phyloP scores from a whole-genome alignment of 2,329 filamentous ascomycete genomes.

The Penicillium occitanis region DNA sequence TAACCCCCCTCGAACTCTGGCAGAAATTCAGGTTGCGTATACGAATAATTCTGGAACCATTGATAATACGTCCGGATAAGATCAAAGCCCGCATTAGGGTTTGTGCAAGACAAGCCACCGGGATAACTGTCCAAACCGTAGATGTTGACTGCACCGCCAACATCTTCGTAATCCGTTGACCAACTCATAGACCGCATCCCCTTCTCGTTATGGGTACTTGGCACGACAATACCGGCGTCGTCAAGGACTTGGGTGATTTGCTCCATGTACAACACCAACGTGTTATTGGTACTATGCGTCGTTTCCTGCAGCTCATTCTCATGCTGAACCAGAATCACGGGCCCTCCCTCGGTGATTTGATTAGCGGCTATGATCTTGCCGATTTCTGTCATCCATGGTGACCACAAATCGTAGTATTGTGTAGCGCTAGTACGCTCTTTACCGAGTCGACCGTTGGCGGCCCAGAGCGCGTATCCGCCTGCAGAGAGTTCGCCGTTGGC shows the following conservation, averaged over 20 bases:
- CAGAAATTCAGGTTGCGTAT: slow-evolving; percentile 56
- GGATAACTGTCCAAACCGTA: slow-evolving; percentile 68
- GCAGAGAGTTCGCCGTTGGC: slow-evolving; percentile 54
- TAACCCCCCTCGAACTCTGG: slow-evolving; percentile 66
- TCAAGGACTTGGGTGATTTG: slow-evolving; percentile 68
- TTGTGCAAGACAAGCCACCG: slow-evolving; percentile 44
- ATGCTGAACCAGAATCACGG: slow-evolving; percentile 73
- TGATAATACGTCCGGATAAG: slow-evolving; percentile 56
- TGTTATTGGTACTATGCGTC: slow-evolving; percentile 54
- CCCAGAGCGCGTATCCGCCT: slow-evolving; percentile 50
- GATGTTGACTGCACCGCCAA: slow-evolving; percentile 59
- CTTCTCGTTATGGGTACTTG: slow-evolving; percentile 72
- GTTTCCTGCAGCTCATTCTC: slow-evolving; percentile 77
- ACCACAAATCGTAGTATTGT: slow-evolving; percentile 49
- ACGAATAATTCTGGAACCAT: slow-evolving; percentile 58
- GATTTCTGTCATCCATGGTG: slow-evolving; percentile 49
- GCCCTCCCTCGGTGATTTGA: slow-evolving; percentile 80
- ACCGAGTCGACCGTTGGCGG: slow-evolving; percentile 49
- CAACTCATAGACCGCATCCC: slow-evolving; percentile 63
- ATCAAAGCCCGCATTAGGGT: slow-evolving; percentile 51
- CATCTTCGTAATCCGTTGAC: slow-evolving; percentile 56
- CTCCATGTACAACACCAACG: slow-evolving; percentile 66
- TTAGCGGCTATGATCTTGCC: slow-evolving; percentile 52
- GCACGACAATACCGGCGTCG: slow-evolving; percentile 69
- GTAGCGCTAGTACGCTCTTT: slow-evolving; percentile 45